A percentile compares a stretch with the other conserved stretches of the same genome.
These are phyloP conservation scores for Ensete glaucum DNA, from an alignment of 176 grass and related monocot species.

Conservation along the genomic window DNA sequence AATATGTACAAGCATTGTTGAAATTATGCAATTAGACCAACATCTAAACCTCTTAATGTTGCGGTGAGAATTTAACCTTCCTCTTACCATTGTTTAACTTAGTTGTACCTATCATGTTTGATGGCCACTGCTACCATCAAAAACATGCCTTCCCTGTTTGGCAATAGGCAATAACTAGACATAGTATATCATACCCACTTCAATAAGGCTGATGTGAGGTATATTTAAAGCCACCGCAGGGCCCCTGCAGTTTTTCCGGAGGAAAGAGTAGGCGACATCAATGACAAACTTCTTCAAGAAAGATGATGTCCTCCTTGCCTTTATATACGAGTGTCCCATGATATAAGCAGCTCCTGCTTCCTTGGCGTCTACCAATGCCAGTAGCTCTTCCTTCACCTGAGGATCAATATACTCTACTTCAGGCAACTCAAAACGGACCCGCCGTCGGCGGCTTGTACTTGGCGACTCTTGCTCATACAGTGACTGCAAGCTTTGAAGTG, in stretches of 20 bases:
- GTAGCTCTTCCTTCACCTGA: constrained; percentile 62
- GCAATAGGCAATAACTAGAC: constrained; percentile 29
- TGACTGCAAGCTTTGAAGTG: constrained; percentile 62
- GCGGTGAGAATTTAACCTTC: no score
- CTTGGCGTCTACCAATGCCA: constrained; percentile 62
- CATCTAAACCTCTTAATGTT: no score
- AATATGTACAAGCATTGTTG: no score
- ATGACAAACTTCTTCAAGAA: constrained; percentile 82
- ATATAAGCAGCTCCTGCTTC: constrained; percentile 67
- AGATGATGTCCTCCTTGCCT: constrained; percentile 67
- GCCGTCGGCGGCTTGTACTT: constrained; percentile 30
- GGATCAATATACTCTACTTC: constrained; percentile 16
- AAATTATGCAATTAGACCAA: no score
- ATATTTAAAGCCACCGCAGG: constrained; percentile 74
- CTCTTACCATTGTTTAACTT: no score
- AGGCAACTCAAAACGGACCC: constrained; percentile 54
- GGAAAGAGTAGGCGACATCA: constrained; percentile 80
- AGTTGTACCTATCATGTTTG: no score
- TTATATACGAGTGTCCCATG: constrained; percentile 88
- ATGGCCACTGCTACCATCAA: not conserved
- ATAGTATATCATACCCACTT: constrained; percentile 95
- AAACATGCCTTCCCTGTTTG: not conserved
- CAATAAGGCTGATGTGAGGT: constrained; percentile 94
- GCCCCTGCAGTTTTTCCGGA: constrained; percentile 91
- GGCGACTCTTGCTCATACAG: constrained; percentile 76